Conservation (phyloP, 345 rosid species). For the Tarenaya hassleriana region DNA sequence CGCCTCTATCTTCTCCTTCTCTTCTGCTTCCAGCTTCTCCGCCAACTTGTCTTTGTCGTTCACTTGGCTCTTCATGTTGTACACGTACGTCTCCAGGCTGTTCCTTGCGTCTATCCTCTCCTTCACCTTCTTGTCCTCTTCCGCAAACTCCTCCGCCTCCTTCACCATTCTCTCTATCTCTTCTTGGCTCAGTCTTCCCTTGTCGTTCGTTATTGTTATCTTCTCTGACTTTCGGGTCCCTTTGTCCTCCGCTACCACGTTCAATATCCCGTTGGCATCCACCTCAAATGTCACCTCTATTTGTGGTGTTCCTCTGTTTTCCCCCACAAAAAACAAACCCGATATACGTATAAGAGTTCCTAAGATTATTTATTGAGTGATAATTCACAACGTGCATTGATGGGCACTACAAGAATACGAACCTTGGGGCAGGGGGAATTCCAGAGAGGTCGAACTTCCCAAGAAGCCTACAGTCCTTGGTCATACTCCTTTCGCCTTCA, state of each 20-base stretch:
- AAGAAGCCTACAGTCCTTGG: conserved; percentile 81
- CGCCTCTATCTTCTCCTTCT: conserved; percentile 81
- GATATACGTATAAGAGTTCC: too few relatives aligned
- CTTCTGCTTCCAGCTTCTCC: conserved; percentile 80
- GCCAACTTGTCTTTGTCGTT: conserved; percentile 92
- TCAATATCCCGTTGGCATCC: conserved; percentile 89
- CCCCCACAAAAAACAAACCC: too few relatives aligned
- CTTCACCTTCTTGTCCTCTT: conserved; percentile 93
- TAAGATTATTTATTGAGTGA: too few relatives aligned
- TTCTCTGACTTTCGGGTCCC: conserved; percentile 81
- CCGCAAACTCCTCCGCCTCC: conserved; percentile 94
- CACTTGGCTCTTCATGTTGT: conserved; percentile 97
- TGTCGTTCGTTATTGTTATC: conserved; percentile 94
- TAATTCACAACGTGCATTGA: too few relatives aligned
- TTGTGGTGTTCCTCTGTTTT: conserved; percentile 93
- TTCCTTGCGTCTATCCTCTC: conserved; percentile 91
- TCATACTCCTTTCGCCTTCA: conserved; percentile 97
- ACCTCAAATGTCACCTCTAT: conserved; percentile 96
- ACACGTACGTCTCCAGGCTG: conserved; percentile 74
- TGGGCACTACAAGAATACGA: too few relatives aligned
- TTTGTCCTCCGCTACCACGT: conserved; percentile 91
- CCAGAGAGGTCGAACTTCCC: conserved; percentile 82
- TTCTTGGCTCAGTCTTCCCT: conserved; percentile 93
- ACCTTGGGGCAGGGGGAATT: conserved; percentile 94
- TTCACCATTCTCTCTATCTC: conserved; percentile 91